These are phyloP conservation scores for Canavalia ensiformis DNA, from an alignment of 306 rosid genomes.

Conservation along the genomic window DNA sequence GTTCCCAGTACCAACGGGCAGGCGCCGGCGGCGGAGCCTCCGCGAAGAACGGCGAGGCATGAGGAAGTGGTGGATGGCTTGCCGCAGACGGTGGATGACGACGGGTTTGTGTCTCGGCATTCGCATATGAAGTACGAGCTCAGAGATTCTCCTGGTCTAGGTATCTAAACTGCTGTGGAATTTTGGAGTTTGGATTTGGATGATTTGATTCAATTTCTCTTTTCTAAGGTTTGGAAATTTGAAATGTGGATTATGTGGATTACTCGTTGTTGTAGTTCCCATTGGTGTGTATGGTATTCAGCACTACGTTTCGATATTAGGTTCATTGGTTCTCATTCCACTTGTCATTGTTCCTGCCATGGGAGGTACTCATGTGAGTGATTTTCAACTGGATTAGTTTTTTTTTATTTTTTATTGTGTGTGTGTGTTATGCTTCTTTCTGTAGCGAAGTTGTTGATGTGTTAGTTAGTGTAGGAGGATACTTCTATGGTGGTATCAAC, in stretches of 20 bases:
- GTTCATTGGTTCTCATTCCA: conserved; percentile 89
- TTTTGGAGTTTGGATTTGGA: conserved; percentile 1
- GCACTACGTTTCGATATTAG: conserved; percentile 87
- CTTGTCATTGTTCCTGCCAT: conserved; percentile 97
- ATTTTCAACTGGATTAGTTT: conserved; percentile 16
- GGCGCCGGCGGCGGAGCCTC: conserved; percentile 38
- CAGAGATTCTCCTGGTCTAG: conserved; percentile 93
- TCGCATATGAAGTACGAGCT: conserved; percentile 89
- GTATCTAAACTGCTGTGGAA: conserved; percentile 42
- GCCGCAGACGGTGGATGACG: conserved; percentile 72
- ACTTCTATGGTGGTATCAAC: conserved; percentile 90
- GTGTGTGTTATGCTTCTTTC: neutral
- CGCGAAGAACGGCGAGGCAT: conserved; percentile 59
- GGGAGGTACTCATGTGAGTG: conserved; percentile 97
- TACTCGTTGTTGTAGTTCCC: conserved; percentile 66
- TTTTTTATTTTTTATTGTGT: neutral
- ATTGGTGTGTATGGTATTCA: conserved; percentile 90
- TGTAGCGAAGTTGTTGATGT: conserved; percentile 48
- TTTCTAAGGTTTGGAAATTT: conserved; percentile 1
- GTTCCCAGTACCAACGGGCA: conserved; percentile 51
- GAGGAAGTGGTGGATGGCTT: conserved; percentile 76
- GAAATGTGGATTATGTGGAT: neutral
- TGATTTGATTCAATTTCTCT: neutral
- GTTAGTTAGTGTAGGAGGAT: conserved; percentile 85
- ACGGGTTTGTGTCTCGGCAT: conserved; percentile 69